phyloP scores from a whole-genome alignment of 2,329 filamentous ascomycete species.

The Colletotrichum lini region DNA sequence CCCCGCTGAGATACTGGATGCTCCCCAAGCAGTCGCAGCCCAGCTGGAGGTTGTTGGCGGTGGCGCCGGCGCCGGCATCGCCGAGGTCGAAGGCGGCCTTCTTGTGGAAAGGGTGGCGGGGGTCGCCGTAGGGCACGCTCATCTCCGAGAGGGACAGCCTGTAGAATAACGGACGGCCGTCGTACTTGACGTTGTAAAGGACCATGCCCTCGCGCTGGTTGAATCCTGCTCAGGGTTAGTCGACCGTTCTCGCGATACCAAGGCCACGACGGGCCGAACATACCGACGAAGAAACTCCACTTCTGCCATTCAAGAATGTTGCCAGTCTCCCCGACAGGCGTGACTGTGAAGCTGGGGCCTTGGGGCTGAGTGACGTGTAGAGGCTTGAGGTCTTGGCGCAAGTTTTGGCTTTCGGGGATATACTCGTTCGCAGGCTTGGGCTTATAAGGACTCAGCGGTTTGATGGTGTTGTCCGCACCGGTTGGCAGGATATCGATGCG shows the following conservation, averaged over 20 bases:
- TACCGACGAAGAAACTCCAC: conserved; percentile 70
- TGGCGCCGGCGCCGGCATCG: conserved; percentile 74
- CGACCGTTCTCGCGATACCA: not conserved
- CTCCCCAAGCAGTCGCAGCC: conserved; percentile 79
- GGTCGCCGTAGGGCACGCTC: conserved; percentile 75
- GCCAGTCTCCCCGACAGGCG: conserved; percentile 31
- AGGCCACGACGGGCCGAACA: not conserved
- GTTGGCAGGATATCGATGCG: conserved; percentile 80
- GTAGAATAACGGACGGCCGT: conserved; percentile 70
- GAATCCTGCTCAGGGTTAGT: conserved; percentile 55
- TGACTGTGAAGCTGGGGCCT: conserved; percentile 67
- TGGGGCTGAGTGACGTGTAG: conserved; percentile 73
- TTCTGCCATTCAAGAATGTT: conserved; percentile 45
- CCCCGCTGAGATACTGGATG: conserved; percentile 70
- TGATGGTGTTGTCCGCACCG: conserved; percentile 72
- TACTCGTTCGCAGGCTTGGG: conserved; percentile 73
- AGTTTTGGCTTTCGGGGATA: conserved; percentile 71
- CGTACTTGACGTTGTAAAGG: conserved; percentile 72
- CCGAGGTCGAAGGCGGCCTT: conserved; percentile 81
- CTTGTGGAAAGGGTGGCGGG: conserved; percentile 71
- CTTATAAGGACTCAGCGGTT: conserved; percentile 69
- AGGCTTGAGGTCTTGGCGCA: conserved; percentile 73
- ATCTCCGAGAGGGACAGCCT: conserved; percentile 72
- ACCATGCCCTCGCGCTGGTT: conserved; percentile 72
- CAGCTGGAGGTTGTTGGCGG: conserved; percentile 76